Evolutionary conservation across 371 early-diverging fungal genomes (phyloP), one percentile per base, ranked within the genome.

Genomic region (Mucor saturninus): DNA sequence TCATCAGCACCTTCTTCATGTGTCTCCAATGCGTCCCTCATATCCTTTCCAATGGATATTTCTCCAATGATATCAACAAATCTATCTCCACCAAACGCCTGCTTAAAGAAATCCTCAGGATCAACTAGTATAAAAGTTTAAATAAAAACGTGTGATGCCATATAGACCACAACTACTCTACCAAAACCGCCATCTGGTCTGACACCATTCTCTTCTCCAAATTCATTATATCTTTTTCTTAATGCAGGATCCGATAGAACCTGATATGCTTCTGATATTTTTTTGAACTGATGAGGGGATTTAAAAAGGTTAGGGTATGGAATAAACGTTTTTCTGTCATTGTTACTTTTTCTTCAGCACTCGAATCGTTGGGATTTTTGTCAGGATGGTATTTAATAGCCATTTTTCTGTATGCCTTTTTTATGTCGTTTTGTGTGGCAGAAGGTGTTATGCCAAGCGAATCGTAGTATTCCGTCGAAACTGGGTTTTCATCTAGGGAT

Each of bases 61-160:
- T 97, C 97, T 28, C 98, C 98, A 76, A 98, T 96, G 66, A 96
- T 89, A 74, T 93, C 92, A 14, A 87, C 87, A 80, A 98, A 98
- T 56, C 89, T 87, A 71, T 95, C 97, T 30, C 97, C 97, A 56
- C 96, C 96, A 85, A 98, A 98, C 59, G 93, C 89, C 77, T 93
- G 91, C 65, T 87, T 88, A 80, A 98, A 98, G 84, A 98, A 96
- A 51, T 89, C 91, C 59, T 91, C 89, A 4, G 98, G 95, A 64
- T 98, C 95, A 51, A 91, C 86, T 86, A 71, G 21, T 21, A 21
- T 21, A 21, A 21, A 21, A 21, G 21, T 21, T 21, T 21, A 21
- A 21, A 21, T 21, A 21, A 21, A 21, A 21, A 21, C 21, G 21
- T 21, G 21, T 21, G 21, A 21, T 21, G 21, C 21, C 21, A 21